Percentiles rank a stretch among this genome's conserved stretches.
phyloP scores from a whole-genome alignment of 495 filamentous ascomycete species.

The Cairneyella variabilis region DNA sequence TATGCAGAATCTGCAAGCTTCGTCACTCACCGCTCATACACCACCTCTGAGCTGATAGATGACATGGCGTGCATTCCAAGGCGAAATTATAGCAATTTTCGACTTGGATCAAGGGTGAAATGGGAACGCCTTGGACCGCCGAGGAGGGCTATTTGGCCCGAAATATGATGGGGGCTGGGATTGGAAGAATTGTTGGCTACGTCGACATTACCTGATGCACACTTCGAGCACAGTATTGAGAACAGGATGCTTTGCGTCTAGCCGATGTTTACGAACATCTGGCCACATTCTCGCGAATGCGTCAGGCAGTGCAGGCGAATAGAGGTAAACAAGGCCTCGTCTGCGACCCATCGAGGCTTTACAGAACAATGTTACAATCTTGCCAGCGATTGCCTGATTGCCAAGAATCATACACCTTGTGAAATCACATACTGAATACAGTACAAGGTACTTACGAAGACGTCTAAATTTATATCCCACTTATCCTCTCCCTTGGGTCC shows the following conservation, averaged over 20 bases:
- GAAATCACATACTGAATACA: too few relatives aligned
- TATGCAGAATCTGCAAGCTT: conserved; percentile 14
- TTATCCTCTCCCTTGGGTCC: conserved; percentile 11
- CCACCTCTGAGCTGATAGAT: conserved; percentile 8
- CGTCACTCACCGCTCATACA: conserved; percentile 17
- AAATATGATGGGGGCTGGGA: conserved; percentile 15
- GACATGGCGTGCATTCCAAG: conserved; percentile 11
- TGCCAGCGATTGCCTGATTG: too few relatives aligned
- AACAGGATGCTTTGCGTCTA: conserved; percentile 1
- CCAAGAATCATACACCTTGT: conserved; percentile 3
- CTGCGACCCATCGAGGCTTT: conserved; percentile 19
- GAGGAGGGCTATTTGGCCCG: background rate
- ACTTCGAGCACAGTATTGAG: conserved; percentile 14
- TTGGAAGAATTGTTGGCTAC: conserved; percentile 5
- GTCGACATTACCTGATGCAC: conserved; percentile 18
- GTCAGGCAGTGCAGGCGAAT: conserved; percentile 17
- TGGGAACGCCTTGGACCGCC: background rate
- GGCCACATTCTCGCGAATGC: conserved; percentile 4
- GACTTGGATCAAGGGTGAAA: conserved; percentile 24
- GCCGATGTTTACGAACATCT: conserved; percentile 22
- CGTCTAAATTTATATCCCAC: conserved; percentile 13
- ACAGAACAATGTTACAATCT: too few relatives aligned
- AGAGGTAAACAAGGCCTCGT: conserved; percentile 25
- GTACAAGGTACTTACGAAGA: too few relatives aligned
- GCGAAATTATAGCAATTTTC: conserved; percentile 9